A percentile compares a stretch with the other conserved stretches of the same genome.
phyloP scores from a whole-genome alignment of 1,139 yeast genomes.

The Trichomonascaceae sp. region DNA sequence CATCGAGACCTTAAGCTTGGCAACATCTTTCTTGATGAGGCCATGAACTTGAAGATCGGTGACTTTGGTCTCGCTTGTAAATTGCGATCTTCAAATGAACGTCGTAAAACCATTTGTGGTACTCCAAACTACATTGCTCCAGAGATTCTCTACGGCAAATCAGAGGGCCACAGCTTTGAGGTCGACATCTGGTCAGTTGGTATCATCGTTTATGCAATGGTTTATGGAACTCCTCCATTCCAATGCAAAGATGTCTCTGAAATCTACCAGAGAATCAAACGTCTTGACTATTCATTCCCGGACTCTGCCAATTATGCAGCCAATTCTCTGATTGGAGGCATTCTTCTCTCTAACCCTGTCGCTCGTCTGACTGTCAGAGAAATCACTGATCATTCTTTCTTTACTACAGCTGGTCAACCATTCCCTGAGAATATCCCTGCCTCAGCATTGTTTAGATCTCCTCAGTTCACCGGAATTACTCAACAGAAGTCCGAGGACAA shows the following conservation, averaged over 20 bases:
- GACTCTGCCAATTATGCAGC: slow-evolving; percentile 60
- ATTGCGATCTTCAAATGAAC: slow-evolving; percentile 59
- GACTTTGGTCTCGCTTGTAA: slow-evolving; percentile 96
- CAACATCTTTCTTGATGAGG: slow-evolving; percentile 84
- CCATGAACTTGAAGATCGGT: slow-evolving; percentile 90
- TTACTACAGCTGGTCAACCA: slow-evolving; percentile 49
- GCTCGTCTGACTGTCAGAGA: slow-evolving; percentile 77
- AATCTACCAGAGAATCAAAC: slow-evolving; percentile 85
- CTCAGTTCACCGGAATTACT: slow-evolving; percentile 50
- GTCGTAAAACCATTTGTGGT: slow-evolving; percentile 92
- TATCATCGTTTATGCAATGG: slow-evolving; percentile 85
- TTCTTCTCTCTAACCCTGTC: slow-evolving; percentile 72
- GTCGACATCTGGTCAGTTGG: slow-evolving; percentile 98
- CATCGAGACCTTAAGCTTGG: slow-evolving; percentile 95
- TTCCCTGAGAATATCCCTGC: slow-evolving; percentile 62
- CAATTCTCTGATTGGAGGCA: slow-evolving; percentile 57
- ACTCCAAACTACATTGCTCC: slow-evolving; percentile 98
- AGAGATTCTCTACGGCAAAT: slow-evolving; percentile 85
- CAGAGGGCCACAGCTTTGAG: slow-evolving; percentile 78
- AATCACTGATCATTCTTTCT: slow-evolving; percentile 65
- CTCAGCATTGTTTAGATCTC: slow-evolving; percentile 56
- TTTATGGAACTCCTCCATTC: slow-evolving; percentile 93
- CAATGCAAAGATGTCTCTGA: slow-evolving; percentile 93
- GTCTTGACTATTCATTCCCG: slow-evolving; percentile 78
- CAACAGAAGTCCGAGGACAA: slow-evolving; percentile 62